phyloP scores from a whole-genome alignment of 177 flowering plant species.

The Tripterygium wilfordii region DNA sequence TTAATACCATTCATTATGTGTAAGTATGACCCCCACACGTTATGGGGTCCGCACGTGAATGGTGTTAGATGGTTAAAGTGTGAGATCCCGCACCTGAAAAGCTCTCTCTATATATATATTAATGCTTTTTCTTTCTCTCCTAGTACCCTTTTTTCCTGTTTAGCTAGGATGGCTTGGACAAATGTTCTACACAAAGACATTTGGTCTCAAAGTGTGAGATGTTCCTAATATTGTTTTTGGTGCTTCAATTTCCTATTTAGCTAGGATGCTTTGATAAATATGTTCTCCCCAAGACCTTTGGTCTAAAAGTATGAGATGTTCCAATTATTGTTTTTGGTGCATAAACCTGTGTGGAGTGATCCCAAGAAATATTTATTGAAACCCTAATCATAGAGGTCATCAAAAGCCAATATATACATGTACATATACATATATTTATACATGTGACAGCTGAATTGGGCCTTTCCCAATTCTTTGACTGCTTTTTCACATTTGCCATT shows the following conservation, averaged over 20 bases:
- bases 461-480: conserved; percentile 14
- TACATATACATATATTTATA: conserved; percentile 3
- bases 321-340: conserved; percentile 27
- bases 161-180: no score
- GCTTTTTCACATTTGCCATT: conserved; percentile 10
- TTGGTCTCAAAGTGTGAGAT: no score
- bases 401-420: conserved; percentile 18
- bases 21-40: no score
- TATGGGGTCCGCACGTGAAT: no score
- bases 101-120: no score
- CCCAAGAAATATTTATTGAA: conserved; percentile 25
- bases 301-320: conserved; percentile 18
- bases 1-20: no score
- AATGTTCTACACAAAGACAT: no score
- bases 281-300: conserved; percentile 2
- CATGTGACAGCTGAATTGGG: conserved; percentile 16
- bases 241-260: conserved; percentile 9
- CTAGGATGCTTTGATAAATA: conserved; percentile 2
- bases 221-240: no score
- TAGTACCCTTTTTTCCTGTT: no score
- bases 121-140: no score
- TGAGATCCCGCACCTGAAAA: no score
- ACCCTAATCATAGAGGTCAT: conserved; percentile 29
- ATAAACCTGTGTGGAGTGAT: conserved; percentile 20
- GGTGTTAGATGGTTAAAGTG: no score